Evolutionary conservation across 805 yeast species (phyloP), one percentile per base, ranked within the genome.

Genomic region (Wilhelminamyces savonicus): DNA sequence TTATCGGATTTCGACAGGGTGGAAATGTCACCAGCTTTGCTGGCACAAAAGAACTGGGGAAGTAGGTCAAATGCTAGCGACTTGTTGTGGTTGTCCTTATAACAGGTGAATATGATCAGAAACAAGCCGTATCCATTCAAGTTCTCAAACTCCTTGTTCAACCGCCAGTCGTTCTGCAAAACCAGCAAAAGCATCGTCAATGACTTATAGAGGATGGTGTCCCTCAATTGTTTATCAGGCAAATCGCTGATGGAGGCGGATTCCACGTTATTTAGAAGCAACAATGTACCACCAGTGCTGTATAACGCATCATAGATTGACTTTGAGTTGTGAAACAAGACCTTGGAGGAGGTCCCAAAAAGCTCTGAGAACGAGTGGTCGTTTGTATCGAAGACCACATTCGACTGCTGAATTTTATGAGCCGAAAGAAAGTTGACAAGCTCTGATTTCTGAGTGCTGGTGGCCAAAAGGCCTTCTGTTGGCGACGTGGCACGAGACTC

Each of bases 111-210:
- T 7, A 82, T 44, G 0, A 78, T 67, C 0, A 72, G 67, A 2
- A 82, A 46, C 3, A 78, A 63, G 16, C 74, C 74, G 42, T 75
- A 82, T 1, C 87, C 87, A 39, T 69, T 71, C 3, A 62, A 57
- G 12, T 66, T 59, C 40, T 78, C 84, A 45, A 80, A 71, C 36
- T 78, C 85, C 27, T 69, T 67, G 17, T 62, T 51, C 30, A 69
- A 54, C 23, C 77, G 58, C 69, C 78, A 66, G 36, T 71, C 66
- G 18, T 58, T 55, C n/a, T 59, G 49, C 8, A 78, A 46, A 1
- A 71, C 26, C 10, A 49, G 46, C 19, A 78, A 61, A 3, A 78
- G 50, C 1, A 72, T 32, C 2, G 56, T 48, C 5, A 77, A 36
- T 1, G 67, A 44, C 5, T 46, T 39, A 9, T 53, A 47, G 7